Evolutionary conservation across 2,329 filamentous ascomycete species (phyloP), one percentile per base, ranked within the genome.

Genomic region (Torrubiella hemipterigena): DNA sequence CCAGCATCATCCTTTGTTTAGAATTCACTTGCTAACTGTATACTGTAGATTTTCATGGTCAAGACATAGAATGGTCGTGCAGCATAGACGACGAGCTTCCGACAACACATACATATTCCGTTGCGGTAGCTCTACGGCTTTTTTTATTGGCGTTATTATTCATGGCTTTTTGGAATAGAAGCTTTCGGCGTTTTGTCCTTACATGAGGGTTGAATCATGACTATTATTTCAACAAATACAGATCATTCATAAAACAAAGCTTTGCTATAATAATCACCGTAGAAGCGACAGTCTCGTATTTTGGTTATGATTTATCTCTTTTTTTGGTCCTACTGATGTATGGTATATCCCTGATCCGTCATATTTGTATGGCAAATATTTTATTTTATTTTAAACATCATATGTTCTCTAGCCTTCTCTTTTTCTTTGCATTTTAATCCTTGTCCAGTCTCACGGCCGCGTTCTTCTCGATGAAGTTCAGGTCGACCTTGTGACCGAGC

Each of bases 401-500:
- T 27, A 13, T 32, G 27, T 27, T 17, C 24, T 14, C 15, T 29
- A 32, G 38, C 27, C 34, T 29, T 54, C 49, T 75, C n/a, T n/a
- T n/a, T n/a, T n/a, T n/a, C n/a, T n/a, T n/a, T n/a, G n/a, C n/a
- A n/a, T n/a, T n/a, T n/a, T n/a, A 89, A 45, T 85, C 73, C 64
- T 86, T 89, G 47, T 93, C 83, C 52, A 96, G 64, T 55, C 89
- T 72, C 38, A 96, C 87, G 14, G 89, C 91, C 9, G 89, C 78
- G 58, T 93, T 95, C 44, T 69, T 77, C 65, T 93, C 80, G 44
- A 98, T 86, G 63, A 95, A 95, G 50, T 77, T 77, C 51, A 96
- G 61, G 59, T 96, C 87, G 25, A 95, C 87, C 65, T 94, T 93
- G 64, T 98, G 89, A 11, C 89, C 89, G 33, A 98, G 65, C 49